These are phyloP conservation scores for Tetracladium setigerum DNA, from an alignment of 495 filamentous ascomycete genomes.

Conservation along the genomic window DNA sequence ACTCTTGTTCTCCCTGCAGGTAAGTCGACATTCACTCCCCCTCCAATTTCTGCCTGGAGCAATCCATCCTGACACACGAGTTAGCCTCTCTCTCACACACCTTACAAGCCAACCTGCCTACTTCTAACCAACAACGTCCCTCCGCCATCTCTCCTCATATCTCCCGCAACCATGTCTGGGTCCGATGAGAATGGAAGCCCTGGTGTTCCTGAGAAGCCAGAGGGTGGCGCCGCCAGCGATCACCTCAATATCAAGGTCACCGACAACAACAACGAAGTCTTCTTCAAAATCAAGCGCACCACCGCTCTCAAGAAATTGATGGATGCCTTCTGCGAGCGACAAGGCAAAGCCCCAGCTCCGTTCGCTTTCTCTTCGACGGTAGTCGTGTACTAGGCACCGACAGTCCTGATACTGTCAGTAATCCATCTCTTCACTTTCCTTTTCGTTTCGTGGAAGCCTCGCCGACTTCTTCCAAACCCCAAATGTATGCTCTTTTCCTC, in stretches of 20 bases:
- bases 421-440: background rate
- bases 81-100: background rate
- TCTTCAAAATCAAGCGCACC: slow-evolving; percentile 99
- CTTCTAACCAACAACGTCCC: slow-evolving; percentile 11
- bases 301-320: slow-evolving; percentile 96
- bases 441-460: background rate
- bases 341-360: slow-evolving; percentile 81
- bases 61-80: slow-evolving; percentile 1
- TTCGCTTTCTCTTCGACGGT: slow-evolving; percentile 95
- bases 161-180: slow-evolving; percentile 18
- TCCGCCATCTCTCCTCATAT: background rate
- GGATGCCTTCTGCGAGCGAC: slow-evolving; percentile 96
- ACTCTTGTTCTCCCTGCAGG: no score
- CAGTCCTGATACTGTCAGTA: slow-evolving; percentile 83
- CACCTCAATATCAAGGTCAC: slow-evolving; percentile 99
- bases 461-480: background rate
- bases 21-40: no score
- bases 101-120: slow-evolving; percentile 4
- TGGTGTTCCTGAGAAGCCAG: slow-evolving; percentile 50
- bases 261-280: slow-evolving; percentile 99
- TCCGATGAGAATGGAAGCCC: slow-evolving; percentile 45
- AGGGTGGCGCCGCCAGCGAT: slow-evolving; percentile 44
- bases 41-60: no score
- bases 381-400: slow-evolving; percentile 81
- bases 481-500: background rate